Conservation (phyloP, 805 yeast genomes). For the Schizosaccharomyces octosporus region DNA sequence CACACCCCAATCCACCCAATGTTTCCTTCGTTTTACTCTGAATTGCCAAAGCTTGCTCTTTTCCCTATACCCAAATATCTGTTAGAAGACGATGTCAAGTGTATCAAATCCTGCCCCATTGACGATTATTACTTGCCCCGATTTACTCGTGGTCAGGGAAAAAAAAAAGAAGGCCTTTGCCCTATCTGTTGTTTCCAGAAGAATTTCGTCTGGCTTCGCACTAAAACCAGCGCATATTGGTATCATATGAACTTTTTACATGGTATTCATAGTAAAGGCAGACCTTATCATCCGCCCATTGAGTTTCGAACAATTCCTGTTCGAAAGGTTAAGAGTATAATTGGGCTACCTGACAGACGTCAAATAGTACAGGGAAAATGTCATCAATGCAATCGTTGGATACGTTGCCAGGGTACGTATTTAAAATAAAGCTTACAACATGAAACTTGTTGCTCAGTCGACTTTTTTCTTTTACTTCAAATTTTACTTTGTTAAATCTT, state of each 20-base stretch:
- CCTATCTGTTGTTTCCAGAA: not conserved
- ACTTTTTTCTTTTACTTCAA: not conserved
- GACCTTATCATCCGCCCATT: not conserved
- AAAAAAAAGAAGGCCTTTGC: not conserved
- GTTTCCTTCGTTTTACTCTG: not conserved
- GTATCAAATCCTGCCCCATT: not conserved
- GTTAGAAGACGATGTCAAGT: too few species aligned
- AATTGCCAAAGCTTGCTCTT: not conserved
- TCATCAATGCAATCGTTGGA: not conserved
- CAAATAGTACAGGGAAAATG: not conserved
- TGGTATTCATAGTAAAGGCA: not conserved
- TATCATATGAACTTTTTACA: conserved; percentile 2
- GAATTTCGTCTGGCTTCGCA: not conserved
- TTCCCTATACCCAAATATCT: not conserved
- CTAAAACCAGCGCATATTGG: conserved; percentile 2
- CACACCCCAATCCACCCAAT: not conserved
- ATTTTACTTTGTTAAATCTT: not conserved
- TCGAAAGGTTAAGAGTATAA: not conserved
- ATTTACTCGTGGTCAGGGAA: not conserved
- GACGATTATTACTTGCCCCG: not conserved
- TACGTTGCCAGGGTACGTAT: conserved; percentile 1
- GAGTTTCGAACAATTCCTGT: not conserved
- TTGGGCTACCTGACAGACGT: not conserved
- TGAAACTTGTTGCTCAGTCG: too few species aligned
- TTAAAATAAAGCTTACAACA: not conserved